A percentile compares a stretch with the other conserved stretches of the same genome.
Conservation (phyloP, 2,329 filamentous ascomycete genomes). For the Tolypocladium endophyticum region DNA sequence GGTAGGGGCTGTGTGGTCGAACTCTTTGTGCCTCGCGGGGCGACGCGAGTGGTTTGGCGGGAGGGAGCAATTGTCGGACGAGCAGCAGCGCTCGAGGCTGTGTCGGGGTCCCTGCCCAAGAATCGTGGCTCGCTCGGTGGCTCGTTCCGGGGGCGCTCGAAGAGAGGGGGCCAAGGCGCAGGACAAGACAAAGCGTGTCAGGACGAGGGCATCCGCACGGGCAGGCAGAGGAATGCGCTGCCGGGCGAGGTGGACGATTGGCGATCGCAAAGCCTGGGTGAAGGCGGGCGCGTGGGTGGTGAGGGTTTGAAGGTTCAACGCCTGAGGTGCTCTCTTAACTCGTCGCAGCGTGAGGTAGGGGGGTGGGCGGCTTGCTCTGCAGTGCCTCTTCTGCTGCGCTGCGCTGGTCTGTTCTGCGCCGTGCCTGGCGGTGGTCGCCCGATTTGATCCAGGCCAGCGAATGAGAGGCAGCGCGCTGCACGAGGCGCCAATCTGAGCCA, state of each 20-base stretch:
- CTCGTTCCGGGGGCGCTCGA: neutral
- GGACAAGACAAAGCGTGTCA: slow-evolving; percentile 1
- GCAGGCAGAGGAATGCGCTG: neutral
- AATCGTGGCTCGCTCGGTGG: neutral
- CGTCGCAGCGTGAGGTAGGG: neutral
- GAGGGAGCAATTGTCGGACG: neutral
- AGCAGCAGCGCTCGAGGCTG: neutral
- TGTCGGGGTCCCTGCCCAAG: slow-evolving; percentile 1
- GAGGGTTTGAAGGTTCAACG: neutral
- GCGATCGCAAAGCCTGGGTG: neutral
- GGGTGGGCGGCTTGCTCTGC: neutral
- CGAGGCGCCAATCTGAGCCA: neutral
- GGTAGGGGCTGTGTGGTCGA: neutral
- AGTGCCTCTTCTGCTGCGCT: neutral
- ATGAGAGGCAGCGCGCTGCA: neutral
- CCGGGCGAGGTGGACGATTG: neutral
- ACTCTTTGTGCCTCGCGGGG: neutral
- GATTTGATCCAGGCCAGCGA: neutral
- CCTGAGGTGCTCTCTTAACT: neutral
- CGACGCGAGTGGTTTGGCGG: neutral
- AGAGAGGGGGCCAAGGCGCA: neutral
- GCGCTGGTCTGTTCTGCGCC: neutral
- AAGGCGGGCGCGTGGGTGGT: neutral
- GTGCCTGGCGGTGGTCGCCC: neutral
- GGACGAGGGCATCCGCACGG: neutral